These are phyloP conservation scores for Claviceps cyperi DNA, from an alignment of 2,329 filamentous ascomycete genomes.

Conservation along the genomic window DNA sequence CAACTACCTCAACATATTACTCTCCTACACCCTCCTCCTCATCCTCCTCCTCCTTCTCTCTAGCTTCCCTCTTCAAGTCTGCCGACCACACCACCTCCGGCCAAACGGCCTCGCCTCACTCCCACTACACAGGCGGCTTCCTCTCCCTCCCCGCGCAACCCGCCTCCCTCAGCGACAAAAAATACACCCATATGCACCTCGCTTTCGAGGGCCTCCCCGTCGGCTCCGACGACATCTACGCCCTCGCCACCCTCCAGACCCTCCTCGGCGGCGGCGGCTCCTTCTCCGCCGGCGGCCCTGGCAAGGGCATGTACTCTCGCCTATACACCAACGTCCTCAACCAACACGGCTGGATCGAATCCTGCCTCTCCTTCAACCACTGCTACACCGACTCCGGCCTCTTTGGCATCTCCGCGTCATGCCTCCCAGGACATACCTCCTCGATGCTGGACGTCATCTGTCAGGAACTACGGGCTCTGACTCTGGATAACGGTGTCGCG, in stretches of 20 bases:
- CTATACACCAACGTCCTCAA: slow-evolving; percentile 97
- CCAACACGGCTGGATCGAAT: slow-evolving; percentile 95
- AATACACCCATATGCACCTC: slow-evolving; percentile 84
- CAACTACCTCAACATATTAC: slow-evolving; percentile 1
- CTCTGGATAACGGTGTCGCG: slow-evolving; percentile 58
- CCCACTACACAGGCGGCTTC: slow-evolving; percentile 89
- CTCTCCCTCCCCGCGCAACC: slow-evolving; percentile 71
- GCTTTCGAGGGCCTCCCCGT: slow-evolving; percentile 93
- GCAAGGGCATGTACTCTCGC: slow-evolving; percentile 97
- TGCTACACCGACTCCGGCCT: slow-evolving; percentile 91
- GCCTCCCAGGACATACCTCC: slow-evolving; percentile 61
- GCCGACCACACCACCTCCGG: slow-evolving; percentile 7
- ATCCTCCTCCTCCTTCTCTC: slow-evolving; percentile 25
- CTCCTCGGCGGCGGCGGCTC: slow-evolving; percentile 91
- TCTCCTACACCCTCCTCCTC: slow-evolving; percentile 14
- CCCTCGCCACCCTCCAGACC: slow-evolving; percentile 86
- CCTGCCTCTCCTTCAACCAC: slow-evolving; percentile 92
- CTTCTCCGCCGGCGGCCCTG: slow-evolving; percentile 90
- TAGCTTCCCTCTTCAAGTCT: too few relatives aligned
- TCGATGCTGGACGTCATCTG: slow-evolving; percentile 94
- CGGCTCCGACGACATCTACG: slow-evolving; percentile 83
- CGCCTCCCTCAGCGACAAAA: slow-evolving; percentile 61
- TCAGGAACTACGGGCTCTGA: slow-evolving; percentile 68
- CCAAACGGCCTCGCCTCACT: slow-evolving; percentile 44
- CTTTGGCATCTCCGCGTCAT: slow-evolving; percentile 84